These are phyloP conservation scores for Colletotrichum sidae DNA, from an alignment of 2,329 filamentous ascomycete species.

Conservation along the genomic window DNA sequence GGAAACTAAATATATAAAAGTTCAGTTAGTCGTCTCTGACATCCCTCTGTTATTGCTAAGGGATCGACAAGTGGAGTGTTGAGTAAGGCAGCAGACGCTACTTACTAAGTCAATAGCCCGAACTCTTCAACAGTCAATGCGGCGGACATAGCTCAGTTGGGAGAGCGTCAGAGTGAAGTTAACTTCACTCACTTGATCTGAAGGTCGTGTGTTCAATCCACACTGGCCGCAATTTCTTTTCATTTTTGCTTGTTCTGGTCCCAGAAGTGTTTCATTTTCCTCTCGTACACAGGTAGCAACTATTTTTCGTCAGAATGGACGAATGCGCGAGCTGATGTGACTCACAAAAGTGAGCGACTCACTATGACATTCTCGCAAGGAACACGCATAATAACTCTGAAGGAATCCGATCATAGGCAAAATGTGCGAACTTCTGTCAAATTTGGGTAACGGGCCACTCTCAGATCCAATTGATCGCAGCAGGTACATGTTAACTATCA, in stretches of 20 bases:
- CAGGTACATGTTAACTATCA: too few species aligned
- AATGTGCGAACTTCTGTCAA: too few species aligned
- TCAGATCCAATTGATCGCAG: too few species aligned
- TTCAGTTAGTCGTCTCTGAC: background rate
- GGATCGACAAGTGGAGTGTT: background rate
- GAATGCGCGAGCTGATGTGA: background rate
- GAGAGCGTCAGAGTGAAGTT: slow-evolving; percentile 38
- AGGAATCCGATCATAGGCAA: too few species aligned
- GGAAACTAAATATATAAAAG: background rate
- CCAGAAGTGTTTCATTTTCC: too few species aligned
- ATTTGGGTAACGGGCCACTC: too few species aligned
- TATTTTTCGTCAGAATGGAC: background rate
- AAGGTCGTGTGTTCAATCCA: slow-evolving; percentile 33
- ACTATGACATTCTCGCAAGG: too few species aligned
- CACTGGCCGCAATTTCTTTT: slow-evolving; percentile 30
- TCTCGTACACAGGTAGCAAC: background rate
- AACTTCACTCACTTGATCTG: slow-evolving; percentile 37
- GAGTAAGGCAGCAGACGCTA: background rate
- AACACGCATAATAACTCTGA: too few species aligned
- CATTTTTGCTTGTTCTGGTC: background rate
- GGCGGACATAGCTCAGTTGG: slow-evolving; percentile 38
- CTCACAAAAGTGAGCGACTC: too few species aligned
- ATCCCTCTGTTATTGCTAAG: too few species aligned
- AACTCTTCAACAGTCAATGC: background rate
- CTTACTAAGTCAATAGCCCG: fast-evolving